Conservation (phyloP, 768 basidiomycete genomes). For the Serpula lacrymans region DNA sequence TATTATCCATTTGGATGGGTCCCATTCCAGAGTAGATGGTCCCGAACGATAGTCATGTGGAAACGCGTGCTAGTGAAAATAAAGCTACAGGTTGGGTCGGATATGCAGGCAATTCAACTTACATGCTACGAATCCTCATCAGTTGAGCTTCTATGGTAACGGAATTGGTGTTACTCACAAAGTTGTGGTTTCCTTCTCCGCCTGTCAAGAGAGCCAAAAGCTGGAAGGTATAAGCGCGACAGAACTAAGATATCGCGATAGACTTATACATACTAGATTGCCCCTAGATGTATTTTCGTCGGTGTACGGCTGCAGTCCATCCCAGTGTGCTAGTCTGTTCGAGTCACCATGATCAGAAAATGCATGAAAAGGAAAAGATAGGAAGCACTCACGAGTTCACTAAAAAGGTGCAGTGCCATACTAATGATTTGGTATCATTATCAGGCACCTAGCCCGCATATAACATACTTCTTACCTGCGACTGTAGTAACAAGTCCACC, state of each 20-base stretch:
- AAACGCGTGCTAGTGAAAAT: constrained; percentile 58
- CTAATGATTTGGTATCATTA: constrained; percentile 23
- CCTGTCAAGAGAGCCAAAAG: constrained; percentile 65
- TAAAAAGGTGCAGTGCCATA: constrained; percentile 72
- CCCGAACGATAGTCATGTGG: constrained; percentile 78
- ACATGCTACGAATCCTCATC: constrained; percentile 45
- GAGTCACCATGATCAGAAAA: not conserved
- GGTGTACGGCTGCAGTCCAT: constrained; percentile 76
- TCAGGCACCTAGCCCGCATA: not conserved
- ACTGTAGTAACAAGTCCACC: constrained; percentile 63
- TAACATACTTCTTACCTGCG: constrained; percentile 41
- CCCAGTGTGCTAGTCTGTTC: constrained; percentile 70
- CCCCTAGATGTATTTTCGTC: constrained; percentile 78
- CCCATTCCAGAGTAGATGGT: constrained; percentile 60
- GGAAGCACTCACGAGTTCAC: constrained; percentile 57
- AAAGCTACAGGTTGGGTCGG: not conserved
- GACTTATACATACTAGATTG: constrained; percentile 49
- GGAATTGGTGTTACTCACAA: constrained; percentile 40
- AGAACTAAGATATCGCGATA: not conserved
- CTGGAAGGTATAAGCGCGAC: constrained; percentile 28
- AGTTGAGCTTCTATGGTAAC: not conserved
- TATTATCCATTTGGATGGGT: constrained; percentile 82
- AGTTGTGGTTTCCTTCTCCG: constrained; percentile 80
- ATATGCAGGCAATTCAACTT: constrained; percentile 12
- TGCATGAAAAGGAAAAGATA: not conserved